phyloP scores from a whole-genome alignment of 305 asterid species.

The Fraxinus sp. region DNA sequence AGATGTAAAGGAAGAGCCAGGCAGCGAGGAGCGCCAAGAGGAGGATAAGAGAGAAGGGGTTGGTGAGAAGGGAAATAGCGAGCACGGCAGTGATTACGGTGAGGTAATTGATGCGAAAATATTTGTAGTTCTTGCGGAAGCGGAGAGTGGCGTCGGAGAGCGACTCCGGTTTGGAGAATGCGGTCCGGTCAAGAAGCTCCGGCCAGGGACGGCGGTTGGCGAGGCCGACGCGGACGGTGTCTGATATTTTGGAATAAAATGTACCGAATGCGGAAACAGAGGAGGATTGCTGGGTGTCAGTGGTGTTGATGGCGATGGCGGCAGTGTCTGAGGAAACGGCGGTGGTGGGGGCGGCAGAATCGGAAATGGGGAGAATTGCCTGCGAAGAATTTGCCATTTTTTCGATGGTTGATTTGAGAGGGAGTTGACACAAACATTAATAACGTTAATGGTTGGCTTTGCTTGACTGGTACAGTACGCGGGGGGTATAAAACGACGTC shows the following conservation, averaged over 20 bases:
- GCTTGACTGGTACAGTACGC: constrained; percentile 22
- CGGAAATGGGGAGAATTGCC: constrained; percentile 65
- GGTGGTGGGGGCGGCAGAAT: constrained; percentile 29
- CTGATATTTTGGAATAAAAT: constrained; percentile 44
- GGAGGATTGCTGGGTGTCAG: constrained; percentile 27
- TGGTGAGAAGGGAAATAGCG: constrained; percentile 56
- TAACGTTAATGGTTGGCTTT: constrained; percentile 5
- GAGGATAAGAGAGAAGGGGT: constrained; percentile 65
- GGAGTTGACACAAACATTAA: constrained; percentile 4
- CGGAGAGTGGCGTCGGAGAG: constrained; percentile 66
- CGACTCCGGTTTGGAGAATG: constrained; percentile 77
- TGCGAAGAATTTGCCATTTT: constrained; percentile 60
- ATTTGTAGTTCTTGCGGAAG: constrained; percentile 61
- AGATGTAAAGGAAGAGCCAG: constrained; percentile 75
- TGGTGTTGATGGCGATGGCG: background rate
- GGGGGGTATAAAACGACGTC: background rate
- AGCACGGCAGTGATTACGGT: constrained; percentile 53
- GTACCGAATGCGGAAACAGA: constrained; percentile 47
- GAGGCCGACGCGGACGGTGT: constrained; percentile 54
- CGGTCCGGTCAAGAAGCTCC: constrained; percentile 69
- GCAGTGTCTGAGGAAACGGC: constrained; percentile 16
- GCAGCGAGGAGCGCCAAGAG: constrained; percentile 64
- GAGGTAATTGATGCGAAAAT: constrained; percentile 72
- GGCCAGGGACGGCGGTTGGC: constrained; percentile 81
- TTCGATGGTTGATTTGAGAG: background rate